A percentile compares a stretch with the other conserved stretches of the same genome.
Evolutionary conservation across 805 yeast genomes (phyloP).

Genomic region (Tanozyma kutaoensis): DNA sequence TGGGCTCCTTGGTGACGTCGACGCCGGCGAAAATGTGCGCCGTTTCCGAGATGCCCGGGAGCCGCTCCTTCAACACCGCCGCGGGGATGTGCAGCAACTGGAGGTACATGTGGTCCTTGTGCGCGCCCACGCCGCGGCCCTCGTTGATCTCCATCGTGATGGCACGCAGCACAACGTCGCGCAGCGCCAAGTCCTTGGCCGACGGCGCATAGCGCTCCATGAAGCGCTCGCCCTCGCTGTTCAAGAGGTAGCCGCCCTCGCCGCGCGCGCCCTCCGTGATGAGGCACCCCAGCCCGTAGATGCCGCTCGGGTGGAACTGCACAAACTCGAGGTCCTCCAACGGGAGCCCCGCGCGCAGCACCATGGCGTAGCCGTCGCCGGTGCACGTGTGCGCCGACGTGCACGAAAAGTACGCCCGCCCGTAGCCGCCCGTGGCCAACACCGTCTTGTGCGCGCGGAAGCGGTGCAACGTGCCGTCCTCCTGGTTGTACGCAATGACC

Average conservation of each 20-base stretch:
- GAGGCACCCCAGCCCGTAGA: conserved; percentile 96
- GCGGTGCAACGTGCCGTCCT: conserved; percentile 96
- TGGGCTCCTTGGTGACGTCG: conserved; percentile 98
- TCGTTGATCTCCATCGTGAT: conserved; percentile 97
- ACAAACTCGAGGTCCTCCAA: conserved; percentile 94
- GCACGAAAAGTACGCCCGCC: conserved; percentile 97
- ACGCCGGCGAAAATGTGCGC: conserved; percentile 98
- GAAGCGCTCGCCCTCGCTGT: conserved; percentile 97
- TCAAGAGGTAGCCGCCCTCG: conserved; percentile 96
- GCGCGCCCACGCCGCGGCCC: conserved; percentile 98
- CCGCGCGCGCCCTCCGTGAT: conserved; percentile 99
- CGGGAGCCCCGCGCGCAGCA: conserved; percentile 95
- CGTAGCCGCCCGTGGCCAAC: conserved; percentile 98
- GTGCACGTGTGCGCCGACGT: conserved; percentile 99
- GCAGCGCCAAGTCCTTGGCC: conserved; percentile 95
- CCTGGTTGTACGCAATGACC: conserved; percentile 95
- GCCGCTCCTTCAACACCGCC: conserved; percentile 80
- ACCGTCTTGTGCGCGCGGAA: conserved; percentile 95
- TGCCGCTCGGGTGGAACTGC: conserved; percentile 99
- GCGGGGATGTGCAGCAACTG: conserved; percentile 94
- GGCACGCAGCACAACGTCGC: conserved; percentile 97
- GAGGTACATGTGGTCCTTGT: conserved; percentile 87
- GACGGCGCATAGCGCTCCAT: conserved; percentile 99
- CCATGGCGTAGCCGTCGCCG: conserved; percentile 99
- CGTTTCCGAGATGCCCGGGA: conserved; percentile 98